Evolutionary conservation across 169 alveolate genomes (phyloP), one percentile per base, ranked within the genome.

Genomic region (Plasmodium malariae): DNA sequence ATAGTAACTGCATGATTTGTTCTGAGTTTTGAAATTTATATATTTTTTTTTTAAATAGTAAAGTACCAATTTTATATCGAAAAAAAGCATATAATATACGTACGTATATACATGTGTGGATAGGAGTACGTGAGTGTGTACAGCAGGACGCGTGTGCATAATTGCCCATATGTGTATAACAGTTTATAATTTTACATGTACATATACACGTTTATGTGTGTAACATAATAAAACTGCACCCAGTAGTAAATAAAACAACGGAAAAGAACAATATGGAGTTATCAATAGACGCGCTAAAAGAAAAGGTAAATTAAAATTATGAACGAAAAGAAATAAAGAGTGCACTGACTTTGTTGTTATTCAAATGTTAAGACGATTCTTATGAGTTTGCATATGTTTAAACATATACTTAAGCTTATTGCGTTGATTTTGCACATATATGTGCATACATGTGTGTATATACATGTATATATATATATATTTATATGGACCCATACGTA

Each of bases 231-330:
- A 43, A 34, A 21, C 24, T 21, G 21, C 57, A 24, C 19, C 17
- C 26, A 37, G 49, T 36, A 72, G 24, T 11, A n/a, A 32, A n/a
- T 1, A 48, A 1, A 30, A 72, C 63, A 51, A 36, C 11, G 11
- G n/a, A 51, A 63, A 34, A 19, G 57, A 24, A 17, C 51, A 74
- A 55, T 2, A 83, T 83, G 91, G 91, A 83, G 63, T 2, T 83
- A 45, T 63, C 91, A 11, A 68, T 83, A 67, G 83, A 83, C 24
- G 65, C 83, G 2, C 34, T 83, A 40, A 83, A 83, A 55, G 83
- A 83, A 57, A 83, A 83, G 91, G 91, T 83, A 59, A 83, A 19
- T 43, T 24, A 24, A 55, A 60, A 11, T 60, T 9, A 65, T 34
- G 0, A 34, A 51, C 9, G 9, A 34, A n/a, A 65, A 34, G 14